Evolutionary conservation across 2,329 filamentous ascomycete genomes (phyloP).

Genomic region (Fonsecaea pedrosoi): DNA sequence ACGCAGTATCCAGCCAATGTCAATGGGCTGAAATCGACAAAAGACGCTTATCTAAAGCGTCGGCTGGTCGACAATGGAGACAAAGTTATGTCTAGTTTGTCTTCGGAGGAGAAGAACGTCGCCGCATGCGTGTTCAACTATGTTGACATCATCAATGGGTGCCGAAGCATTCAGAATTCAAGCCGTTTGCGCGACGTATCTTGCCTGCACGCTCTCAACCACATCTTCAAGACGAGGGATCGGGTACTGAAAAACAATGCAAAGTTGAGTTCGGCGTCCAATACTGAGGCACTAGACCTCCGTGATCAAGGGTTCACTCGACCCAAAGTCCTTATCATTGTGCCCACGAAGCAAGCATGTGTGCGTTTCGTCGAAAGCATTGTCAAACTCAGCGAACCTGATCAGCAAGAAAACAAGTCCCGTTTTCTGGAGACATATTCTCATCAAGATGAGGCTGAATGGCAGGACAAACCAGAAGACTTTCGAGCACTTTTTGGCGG

Average conservation of each 20-base stretch:
- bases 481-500: constrained; percentile 89
- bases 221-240: constrained; percentile 91
- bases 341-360: constrained; percentile 88
- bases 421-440: constrained; percentile 86
- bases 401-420: constrained; percentile 94
- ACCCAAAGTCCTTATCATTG: constrained; percentile 87
- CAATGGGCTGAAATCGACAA: constrained; percentile 13
- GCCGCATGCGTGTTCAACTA: constrained; percentile 81
- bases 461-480: constrained; percentile 77
- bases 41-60: constrained; percentile 66
- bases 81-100: constrained; percentile 60
- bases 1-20: neutral
- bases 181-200: constrained; percentile 72
- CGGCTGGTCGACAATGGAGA: constrained; percentile 65
- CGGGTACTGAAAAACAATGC: constrained; percentile 91
- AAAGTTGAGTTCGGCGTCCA: constrained; percentile 71
- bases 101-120: constrained; percentile 68
- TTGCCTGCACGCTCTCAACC: constrained; percentile 86
- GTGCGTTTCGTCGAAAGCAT: constrained; percentile 79
- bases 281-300: constrained; percentile 70
- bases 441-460: constrained; percentile 70
- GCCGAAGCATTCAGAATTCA: constrained; percentile 72
- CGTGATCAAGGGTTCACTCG: constrained; percentile 95
- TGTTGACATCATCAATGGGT: constrained; percentile 77
- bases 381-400: constrained; percentile 75